Conservation (phyloP, 2,329 filamentous ascomycete species). For the Cadophora sp. region DNA sequence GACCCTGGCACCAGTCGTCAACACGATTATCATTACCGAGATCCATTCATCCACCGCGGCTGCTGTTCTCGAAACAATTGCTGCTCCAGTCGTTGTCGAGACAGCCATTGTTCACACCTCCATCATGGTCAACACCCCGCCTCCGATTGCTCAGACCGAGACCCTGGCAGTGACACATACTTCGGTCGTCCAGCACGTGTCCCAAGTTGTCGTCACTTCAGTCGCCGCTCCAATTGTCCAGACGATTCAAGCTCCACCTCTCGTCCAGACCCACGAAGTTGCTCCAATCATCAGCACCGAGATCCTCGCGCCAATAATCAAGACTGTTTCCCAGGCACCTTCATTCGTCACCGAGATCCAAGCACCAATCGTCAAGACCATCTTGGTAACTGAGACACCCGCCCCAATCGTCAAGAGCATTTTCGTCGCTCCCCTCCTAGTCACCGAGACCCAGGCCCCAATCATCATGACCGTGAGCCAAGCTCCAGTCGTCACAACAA, state of each 20-base stretch:
- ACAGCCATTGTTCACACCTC: slow-evolving; percentile 12
- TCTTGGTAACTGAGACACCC: slow-evolving; percentile 9
- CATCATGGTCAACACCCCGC: slow-evolving; percentile 11
- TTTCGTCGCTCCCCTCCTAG: slow-evolving; percentile 8
- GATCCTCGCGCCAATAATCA: slow-evolving; percentile 10
- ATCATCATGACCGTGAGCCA: slow-evolving; percentile 4
- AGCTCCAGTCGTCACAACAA: slow-evolving; percentile 2
- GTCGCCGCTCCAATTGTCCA: slow-evolving; percentile 5
- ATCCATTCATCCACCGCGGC: slow-evolving; percentile 4
- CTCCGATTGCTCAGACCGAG: slow-evolving; percentile 12
- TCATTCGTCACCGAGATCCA: slow-evolving; percentile 7
- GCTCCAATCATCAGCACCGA: slow-evolving; percentile 18
- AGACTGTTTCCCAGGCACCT: slow-evolving; percentile 12
- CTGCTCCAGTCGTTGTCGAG: slow-evolving; percentile 4
- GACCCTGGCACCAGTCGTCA: slow-evolving; percentile 9
- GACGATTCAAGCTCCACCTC: neutral
- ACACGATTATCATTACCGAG: slow-evolving; percentile 4
- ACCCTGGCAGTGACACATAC: slow-evolving; percentile 1
- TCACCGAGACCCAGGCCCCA: slow-evolving; percentile 8
- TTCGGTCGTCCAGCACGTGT: slow-evolving; percentile 6
- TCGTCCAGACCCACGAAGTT: slow-evolving; percentile 11
- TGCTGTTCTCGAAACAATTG: neutral
- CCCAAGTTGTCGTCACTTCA: slow-evolving; percentile 9
- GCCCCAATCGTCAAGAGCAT: slow-evolving; percentile 14
- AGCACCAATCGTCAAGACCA: slow-evolving; percentile 13